Conservation (phyloP, 495 filamentous ascomycete genomes). For the Penicillium odoratum region DNA sequence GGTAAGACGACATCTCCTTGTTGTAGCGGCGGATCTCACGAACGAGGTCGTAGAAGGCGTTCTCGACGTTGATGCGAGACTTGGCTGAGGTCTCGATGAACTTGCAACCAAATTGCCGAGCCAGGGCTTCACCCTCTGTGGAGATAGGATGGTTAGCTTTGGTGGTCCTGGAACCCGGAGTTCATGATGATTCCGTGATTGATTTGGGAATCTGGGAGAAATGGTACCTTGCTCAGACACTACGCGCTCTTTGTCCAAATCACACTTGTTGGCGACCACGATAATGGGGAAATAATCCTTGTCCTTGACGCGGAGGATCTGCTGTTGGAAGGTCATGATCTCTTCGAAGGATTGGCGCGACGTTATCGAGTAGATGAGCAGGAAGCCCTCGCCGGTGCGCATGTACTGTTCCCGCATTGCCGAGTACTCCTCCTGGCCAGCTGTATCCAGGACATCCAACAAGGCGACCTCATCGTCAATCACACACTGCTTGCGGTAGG, state of each 20-base stretch:
- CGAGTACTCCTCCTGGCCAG: conserved; percentile 98
- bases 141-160: neutral
- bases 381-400: conserved; percentile 97
- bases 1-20: conserved; percentile 90
- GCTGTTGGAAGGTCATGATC: conserved; percentile 97
- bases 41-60: conserved; percentile 97
- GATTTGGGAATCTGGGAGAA: conserved; percentile 10
- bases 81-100: conserved; percentile 99
- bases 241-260: conserved; percentile 87
- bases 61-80: conserved; percentile 95
- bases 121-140: conserved; percentile 86
- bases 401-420: conserved; percentile 99
- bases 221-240: conserved; percentile 86
- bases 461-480: conserved; percentile 98
- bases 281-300: conserved; percentile 99
- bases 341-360: conserved; percentile 97
- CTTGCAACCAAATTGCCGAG: conserved; percentile 85
- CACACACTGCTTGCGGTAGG: conserved; percentile 98
- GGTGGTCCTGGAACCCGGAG: neutral
- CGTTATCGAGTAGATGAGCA: conserved; percentile 97
- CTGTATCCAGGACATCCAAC: conserved; percentile 96
- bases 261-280: conserved; percentile 99
- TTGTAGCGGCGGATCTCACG: conserved; percentile 97
- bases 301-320: conserved; percentile 97
- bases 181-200: too few species aligned